Percentiles rank a stretch among this genome's conserved stretches.
These are phyloP conservation scores for Aphanomyces astaci DNA, from an alignment of 352 stramenopile genomes.

Conservation along the genomic window DNA sequence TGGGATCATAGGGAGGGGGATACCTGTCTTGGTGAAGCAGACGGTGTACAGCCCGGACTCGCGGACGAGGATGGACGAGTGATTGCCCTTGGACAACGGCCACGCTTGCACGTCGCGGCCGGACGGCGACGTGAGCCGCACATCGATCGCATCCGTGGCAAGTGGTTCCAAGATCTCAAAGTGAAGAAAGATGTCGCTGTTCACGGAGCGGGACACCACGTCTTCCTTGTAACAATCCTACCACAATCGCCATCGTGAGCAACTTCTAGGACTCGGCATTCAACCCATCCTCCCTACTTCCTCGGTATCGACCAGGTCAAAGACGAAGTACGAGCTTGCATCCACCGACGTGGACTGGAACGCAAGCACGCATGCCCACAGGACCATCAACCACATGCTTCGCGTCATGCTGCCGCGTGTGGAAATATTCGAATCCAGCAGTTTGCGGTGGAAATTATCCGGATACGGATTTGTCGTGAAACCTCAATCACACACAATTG, in stretches of 20 bases:
- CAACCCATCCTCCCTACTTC: neutral
- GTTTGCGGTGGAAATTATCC: neutral
- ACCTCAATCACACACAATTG: neutral
- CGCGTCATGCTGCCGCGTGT: too few relatives aligned
- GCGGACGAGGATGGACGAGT: conserved; percentile 42
- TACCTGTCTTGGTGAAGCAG: conserved; percentile 51
- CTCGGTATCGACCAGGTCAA: neutral
- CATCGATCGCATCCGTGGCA: neutral
- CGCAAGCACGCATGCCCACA: neutral
- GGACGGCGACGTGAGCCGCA: conserved; percentile 26
- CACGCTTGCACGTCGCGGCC: conserved; percentile 40
- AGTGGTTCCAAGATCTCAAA: conserved; percentile 6
- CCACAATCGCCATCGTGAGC: neutral
- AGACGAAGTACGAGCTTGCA: conserved; percentile 12
- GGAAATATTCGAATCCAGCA: neutral
- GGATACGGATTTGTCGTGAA: neutral
- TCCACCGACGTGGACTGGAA: neutral
- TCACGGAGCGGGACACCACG: neutral
- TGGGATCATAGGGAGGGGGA: too few relatives aligned
- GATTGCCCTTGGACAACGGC: conserved; percentile 57
- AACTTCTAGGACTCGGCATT: neutral
- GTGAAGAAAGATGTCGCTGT: conserved; percentile 11
- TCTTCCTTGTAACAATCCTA: conserved; percentile 10
- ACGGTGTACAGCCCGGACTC: conserved; percentile 73
- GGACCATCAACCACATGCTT: neutral